Evolutionary conservation across 73 alveolate genomes (phyloP).

Genomic region (Paramecium caudatum): DNA sequence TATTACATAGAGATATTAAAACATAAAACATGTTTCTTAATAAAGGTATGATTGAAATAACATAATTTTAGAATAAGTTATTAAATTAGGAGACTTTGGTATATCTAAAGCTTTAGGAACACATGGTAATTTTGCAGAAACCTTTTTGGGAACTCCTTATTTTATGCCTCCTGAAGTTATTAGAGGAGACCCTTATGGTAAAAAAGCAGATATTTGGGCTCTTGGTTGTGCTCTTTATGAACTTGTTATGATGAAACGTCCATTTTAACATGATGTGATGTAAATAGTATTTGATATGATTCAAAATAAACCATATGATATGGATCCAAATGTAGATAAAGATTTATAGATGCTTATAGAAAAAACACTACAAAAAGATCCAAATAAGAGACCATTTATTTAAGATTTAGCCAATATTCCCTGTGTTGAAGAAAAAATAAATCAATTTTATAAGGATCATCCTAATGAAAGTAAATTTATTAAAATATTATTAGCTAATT

Average conservation of each 20-base stretch:
- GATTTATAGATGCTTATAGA: constrained; percentile 79
- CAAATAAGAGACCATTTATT: constrained; percentile 90
- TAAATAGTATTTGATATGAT: constrained; percentile 83
- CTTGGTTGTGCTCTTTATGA: constrained; percentile 98
- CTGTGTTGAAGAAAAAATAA: constrained; percentile 81
- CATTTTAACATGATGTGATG: constrained; percentile 91
- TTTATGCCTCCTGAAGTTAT: constrained; percentile 98
- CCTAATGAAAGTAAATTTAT: constrained; percentile 77
- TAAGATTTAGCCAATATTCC: constrained; percentile 89
- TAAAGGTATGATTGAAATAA: constrained; percentile 17
- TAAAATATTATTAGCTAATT: neutral
- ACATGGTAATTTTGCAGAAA: constrained; percentile 86
- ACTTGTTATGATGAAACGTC: constrained; percentile 92
- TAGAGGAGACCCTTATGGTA: constrained; percentile 93
- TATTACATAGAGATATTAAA: constrained; percentile 97
- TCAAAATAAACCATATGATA: constrained; percentile 76
- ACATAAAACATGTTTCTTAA: constrained; percentile 93
- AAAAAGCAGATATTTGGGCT: constrained; percentile 98
- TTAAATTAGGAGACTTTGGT: constrained; percentile 99
- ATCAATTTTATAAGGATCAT: constrained; percentile 77
- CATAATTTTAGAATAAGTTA: constrained; percentile 76
- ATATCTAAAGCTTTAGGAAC: constrained; percentile 94
- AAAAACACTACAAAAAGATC: constrained; percentile 88
- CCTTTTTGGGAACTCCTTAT: constrained; percentile 98
- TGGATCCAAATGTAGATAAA: constrained; percentile 78